Conservation (phyloP, 2,329 filamentous ascomycete species). For the Calcarisporium arbuscula region DNA sequence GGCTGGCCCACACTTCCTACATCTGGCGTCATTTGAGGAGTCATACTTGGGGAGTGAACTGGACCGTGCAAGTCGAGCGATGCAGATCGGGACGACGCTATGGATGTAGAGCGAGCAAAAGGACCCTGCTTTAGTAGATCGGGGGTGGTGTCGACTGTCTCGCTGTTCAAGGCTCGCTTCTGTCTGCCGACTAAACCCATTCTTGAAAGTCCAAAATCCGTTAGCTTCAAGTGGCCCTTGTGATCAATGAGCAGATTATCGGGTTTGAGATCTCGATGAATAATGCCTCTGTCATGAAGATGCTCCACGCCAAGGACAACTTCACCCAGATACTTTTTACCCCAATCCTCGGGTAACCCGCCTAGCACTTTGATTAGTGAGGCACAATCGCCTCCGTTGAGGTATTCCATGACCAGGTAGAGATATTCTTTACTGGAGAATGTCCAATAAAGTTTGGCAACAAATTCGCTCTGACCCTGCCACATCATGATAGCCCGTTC, state of each 20-base stretch:
- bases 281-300: conserved; percentile 87
- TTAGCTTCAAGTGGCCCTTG: conserved; percentile 92
- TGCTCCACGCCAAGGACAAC: conserved; percentile 96
- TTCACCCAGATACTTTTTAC: conserved; percentile 93
- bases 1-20: conserved; percentile 64
- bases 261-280: conserved; percentile 93
- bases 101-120: conserved; percentile 77
- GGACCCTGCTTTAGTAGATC: conserved; percentile 90
- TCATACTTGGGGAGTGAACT: conserved; percentile 69
- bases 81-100: conserved; percentile 84
- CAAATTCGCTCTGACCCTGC: conserved; percentile 98
- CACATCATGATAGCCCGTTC: conserved; percentile 99
- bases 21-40: conserved; percentile 79
- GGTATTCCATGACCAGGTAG: conserved; percentile 97
- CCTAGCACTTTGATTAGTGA: conserved; percentile 93
- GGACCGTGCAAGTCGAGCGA: conserved; percentile 82
- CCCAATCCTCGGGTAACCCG: conserved; percentile 92
- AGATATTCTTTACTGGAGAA: conserved; percentile 99
- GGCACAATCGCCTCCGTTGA: conserved; percentile 95
- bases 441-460: conserved; percentile 98
- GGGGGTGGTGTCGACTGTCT: conserved; percentile 73
- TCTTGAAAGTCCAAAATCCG: conserved; percentile 92
- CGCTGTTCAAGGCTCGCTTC: conserved; percentile 80
- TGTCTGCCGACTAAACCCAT: conserved; percentile 97
- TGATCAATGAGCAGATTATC: conserved; percentile 97